A percentile compares a stretch with the other conserved stretches of the same genome.
Evolutionary conservation across 2,329 filamentous ascomycete genomes (phyloP).

Genomic region (Blumeriella jaapii): DNA sequence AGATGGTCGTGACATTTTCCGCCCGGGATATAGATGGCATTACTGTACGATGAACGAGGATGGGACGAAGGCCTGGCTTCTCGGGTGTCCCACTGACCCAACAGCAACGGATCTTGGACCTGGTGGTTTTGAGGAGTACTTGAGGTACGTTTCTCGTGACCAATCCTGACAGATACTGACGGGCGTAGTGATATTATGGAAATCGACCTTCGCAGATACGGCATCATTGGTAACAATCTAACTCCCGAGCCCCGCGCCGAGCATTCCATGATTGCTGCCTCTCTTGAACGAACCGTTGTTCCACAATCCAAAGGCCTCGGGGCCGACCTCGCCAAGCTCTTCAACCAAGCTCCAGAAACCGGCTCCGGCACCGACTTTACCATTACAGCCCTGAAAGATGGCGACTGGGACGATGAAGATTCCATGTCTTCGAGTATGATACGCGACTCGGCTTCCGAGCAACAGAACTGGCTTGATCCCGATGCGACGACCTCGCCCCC

Average conservation of each 20-base stretch:
- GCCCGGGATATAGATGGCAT: constrained; percentile 88
- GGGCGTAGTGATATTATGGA: constrained; percentile 66
- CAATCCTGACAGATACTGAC: neutral
- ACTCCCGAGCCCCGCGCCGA: constrained; percentile 40
- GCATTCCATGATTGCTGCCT: constrained; percentile 36
- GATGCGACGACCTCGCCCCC: constrained; percentile 61
- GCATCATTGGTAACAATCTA: constrained; percentile 72
- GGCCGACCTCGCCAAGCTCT: constrained; percentile 72
- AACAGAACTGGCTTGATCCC: constrained; percentile 43
- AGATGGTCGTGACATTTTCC: constrained; percentile 89
- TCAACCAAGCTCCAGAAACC: constrained; percentile 73
- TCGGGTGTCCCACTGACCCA: constrained; percentile 78
- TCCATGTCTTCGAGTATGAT: constrained; percentile 40
- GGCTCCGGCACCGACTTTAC: constrained; percentile 85
- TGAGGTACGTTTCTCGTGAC: constrained; percentile 42
- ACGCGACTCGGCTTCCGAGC: constrained; percentile 31
- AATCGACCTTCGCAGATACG: constrained; percentile 84
- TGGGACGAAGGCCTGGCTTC: constrained; percentile 89
- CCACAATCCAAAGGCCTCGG: constrained; percentile 61
- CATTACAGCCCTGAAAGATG: constrained; percentile 78
- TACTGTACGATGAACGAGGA: constrained; percentile 95
- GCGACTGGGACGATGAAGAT: constrained; percentile 53
- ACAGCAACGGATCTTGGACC: constrained; percentile 52
- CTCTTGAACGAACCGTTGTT: constrained; percentile 34
- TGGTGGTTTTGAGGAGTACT: constrained; percentile 73